Evolutionary conservation across 2,329 filamentous ascomycete species (phyloP), one percentile per base, ranked within the genome.

Genomic region (Zalaria obscura): DNA sequence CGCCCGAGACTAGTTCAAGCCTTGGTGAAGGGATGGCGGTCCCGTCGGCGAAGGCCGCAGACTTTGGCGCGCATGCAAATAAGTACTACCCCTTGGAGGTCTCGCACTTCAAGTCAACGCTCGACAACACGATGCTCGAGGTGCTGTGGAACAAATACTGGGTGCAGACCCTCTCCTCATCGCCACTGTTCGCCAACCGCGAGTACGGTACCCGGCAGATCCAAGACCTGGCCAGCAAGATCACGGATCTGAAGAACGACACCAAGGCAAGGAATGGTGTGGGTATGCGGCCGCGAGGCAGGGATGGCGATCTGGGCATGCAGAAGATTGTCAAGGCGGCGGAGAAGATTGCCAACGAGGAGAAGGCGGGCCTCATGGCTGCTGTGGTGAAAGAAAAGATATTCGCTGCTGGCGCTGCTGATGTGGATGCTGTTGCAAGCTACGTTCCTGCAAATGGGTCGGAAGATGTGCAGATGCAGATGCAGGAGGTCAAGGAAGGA

Each of bases 61-160:
- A 98, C 59, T 98, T 96, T 58, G 91, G 91, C 47, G 88, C 88
- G 1, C 89, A 98, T 58, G 80, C 83, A 9, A 83, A 76, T 58
- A 78, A 83, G 42, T 98, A 98, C 67, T 98, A 98, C 63, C 73
- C 82, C 9, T 73, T 98, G 4, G 83, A 93, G 47, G 83, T 96
- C 9, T 86, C 86, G 28, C 86, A 93, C 63, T 98, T 86, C 73
- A 96, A 96, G 67, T 91, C 84, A 48, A 82, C 83, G 0, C 78
- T 98, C 27, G 91, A 98, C 63, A 74, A 79, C 2, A 82, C 87
- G 52, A 72, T 98, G 25, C 70, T 98, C 4, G 85, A 93, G 55
- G 73, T 86, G 40, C 70, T 98, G 27, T 96, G 91, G 91, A 94
- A 95, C 68, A 96, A 96, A 63, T 98, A 98, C 69, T 94, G 87